Conservation (phyloP, 495 filamentous ascomycete genomes). For the Glarea lozoyensis region DNA sequence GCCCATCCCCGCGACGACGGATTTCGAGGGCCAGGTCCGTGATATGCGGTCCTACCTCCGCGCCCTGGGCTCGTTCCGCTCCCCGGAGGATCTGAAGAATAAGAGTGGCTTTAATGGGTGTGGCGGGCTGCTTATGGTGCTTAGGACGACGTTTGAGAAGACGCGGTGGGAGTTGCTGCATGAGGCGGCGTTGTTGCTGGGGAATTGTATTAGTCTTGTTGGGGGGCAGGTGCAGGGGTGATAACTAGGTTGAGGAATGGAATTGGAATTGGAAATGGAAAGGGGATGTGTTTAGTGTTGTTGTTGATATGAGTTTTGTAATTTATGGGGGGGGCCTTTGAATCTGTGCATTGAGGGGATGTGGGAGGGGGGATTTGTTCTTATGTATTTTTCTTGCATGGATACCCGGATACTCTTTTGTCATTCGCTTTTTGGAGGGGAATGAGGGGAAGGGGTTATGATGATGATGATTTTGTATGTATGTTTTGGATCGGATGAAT, state of each 20-base stretch:
- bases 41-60: slow-evolving; percentile 76
- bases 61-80: slow-evolving; percentile 62
- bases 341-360: no score
- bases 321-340: no score
- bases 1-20: slow-evolving; percentile 40
- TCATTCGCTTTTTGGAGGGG: no score
- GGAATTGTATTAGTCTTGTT: slow-evolving; percentile 59
- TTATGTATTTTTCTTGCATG: no score
- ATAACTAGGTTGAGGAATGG: no score
- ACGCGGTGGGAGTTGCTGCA: slow-evolving; percentile 87
- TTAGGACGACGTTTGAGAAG: slow-evolving; percentile 71
- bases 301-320: no score
- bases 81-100: slow-evolving; percentile 70
- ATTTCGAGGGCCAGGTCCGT: slow-evolving; percentile 53
- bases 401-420: no score
- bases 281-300: neutral
- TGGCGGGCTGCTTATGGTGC: slow-evolving; percentile 70
- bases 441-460: no score
- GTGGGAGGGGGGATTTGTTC: no score
- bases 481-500: no score
- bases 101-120: slow-evolving; percentile 75
- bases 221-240: no score
- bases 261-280: neutral
- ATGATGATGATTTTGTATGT: no score
- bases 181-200: slow-evolving; percentile 73